Conservation (phyloP, 2,329 filamentous ascomycete species). For the Fusarium dlaminii region DNA sequence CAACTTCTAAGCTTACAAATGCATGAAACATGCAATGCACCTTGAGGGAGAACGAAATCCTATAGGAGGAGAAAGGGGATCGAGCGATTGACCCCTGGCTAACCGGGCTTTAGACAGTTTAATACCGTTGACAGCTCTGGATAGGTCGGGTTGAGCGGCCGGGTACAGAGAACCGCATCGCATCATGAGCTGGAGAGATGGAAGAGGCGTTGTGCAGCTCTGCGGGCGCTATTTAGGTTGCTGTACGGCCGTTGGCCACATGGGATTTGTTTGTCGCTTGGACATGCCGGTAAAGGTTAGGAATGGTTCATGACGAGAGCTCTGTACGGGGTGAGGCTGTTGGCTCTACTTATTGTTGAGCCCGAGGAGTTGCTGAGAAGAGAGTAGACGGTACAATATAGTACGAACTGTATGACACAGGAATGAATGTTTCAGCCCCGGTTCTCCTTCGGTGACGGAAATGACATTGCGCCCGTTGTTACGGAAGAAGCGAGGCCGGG, state of each 20-base stretch:
- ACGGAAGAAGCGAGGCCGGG: not conserved
- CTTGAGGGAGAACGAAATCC: not conserved
- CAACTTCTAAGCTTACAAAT: constrained; percentile 1
- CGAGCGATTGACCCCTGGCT: not conserved
- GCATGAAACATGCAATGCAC: not conserved
- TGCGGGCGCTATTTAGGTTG: constrained; percentile 19
- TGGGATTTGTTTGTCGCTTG: not conserved
- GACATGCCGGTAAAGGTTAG: not conserved
- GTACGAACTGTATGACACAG: not conserved
- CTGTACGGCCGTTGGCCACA: constrained; percentile 10
- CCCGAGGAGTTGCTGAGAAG: not conserved
- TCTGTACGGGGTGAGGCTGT: not conserved
- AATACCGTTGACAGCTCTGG: not conserved
- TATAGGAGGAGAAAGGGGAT: not conserved
- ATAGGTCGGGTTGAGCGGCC: not conserved
- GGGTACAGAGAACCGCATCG: not conserved
- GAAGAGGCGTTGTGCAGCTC: constrained; percentile 24
- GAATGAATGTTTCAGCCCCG: constrained; percentile 14
- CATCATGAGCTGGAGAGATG: constrained; percentile 11
- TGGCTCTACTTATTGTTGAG: not conserved
- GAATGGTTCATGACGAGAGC: not conserved
- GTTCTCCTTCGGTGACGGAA: not conserved
- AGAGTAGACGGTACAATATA: not conserved
- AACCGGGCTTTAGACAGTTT: not conserved
- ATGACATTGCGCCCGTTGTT: constrained; percentile 6